Conservation (phyloP, 1,284 basidiomycete genomes). For the Cystobasidium slooffiae region DNA sequence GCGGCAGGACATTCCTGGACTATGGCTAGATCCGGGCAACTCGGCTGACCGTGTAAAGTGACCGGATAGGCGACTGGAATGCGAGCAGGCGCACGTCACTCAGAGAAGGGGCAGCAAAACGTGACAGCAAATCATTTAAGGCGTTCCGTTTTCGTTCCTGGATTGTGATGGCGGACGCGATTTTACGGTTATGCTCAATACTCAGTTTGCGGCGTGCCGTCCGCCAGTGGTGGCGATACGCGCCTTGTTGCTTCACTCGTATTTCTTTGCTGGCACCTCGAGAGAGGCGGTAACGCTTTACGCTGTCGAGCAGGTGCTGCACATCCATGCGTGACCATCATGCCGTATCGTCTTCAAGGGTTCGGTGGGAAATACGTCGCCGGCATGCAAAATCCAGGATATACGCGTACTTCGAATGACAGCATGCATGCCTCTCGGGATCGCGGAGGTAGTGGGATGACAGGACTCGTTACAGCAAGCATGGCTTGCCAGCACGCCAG, state of each 20-base stretch:
- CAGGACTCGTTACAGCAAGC: too few species aligned
- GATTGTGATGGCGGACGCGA: slow-evolving; percentile 7
- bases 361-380: too few species aligned
- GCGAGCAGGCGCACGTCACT: not conserved
- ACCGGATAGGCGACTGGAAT: slow-evolving; percentile 10
- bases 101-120: not conserved
- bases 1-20: not conserved
- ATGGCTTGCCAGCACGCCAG: too few species aligned
- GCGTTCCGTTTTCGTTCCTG: not conserved
- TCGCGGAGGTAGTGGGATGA: too few species aligned
- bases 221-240: not conserved
- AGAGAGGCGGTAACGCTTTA: too few species aligned
- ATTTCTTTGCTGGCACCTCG: too few species aligned
- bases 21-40: not conserved
- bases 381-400: too few species aligned
- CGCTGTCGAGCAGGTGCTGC: too few species aligned
- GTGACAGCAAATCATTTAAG: slow-evolving; percentile 1
- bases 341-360: too few species aligned
- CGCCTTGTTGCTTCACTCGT: not conserved
- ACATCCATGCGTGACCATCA: too few species aligned
- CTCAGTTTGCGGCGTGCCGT: not conserved
- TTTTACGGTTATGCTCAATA: not conserved
- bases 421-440: too few species aligned
- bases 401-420: too few species aligned
- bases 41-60: not conserved